phyloP scores from a whole-genome alignment of 2,329 filamentous ascomycete species.

The Cladosporium sp. region DNA sequence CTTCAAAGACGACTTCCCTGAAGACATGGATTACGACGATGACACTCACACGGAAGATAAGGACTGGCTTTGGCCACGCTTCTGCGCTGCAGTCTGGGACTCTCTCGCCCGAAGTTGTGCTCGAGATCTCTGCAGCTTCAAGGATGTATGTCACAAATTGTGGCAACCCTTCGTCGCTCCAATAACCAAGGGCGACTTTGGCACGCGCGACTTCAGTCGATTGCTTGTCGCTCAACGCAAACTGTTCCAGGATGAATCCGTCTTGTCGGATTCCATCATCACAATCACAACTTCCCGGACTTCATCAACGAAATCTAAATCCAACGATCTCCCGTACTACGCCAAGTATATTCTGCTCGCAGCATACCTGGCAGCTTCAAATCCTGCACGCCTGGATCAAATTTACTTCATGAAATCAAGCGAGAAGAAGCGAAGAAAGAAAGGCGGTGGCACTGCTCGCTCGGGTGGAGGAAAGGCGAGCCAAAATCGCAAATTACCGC shows the following conservation, averaged over 20 bases:
- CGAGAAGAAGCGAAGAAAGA: conserved; percentile 48
- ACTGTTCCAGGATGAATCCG: conserved; percentile 68
- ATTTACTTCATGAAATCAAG: conserved; percentile 71
- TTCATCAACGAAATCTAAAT: conserved; percentile 18
- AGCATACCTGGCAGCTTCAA: conserved; percentile 78
- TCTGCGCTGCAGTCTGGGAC: conserved; percentile 81
- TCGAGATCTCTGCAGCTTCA: conserved; percentile 71
- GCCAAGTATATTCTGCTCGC: conserved; percentile 70
- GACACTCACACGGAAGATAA: conserved; percentile 54
- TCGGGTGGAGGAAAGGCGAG: conserved; percentile 26
- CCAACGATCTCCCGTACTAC: conserved; percentile 61
- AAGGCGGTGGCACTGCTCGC: conserved; percentile 40
- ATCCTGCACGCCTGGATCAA: conserved; percentile 67
- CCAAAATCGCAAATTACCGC: conserved; percentile 65
- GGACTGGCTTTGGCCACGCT: conserved; percentile 71
- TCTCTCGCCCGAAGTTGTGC: conserved; percentile 75
- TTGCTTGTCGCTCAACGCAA: conserved; percentile 67
- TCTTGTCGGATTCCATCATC: conserved; percentile 63
- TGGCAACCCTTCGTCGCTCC: conserved; percentile 85
- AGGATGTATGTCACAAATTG: conserved; percentile 64
- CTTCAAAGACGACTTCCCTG: conserved; percentile 33
- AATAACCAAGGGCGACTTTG: conserved; percentile 67
- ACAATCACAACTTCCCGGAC: conserved; percentile 13
- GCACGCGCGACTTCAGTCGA: conserved; percentile 76
- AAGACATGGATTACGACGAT: conserved; percentile 44